Evolutionary conservation across 2,329 filamentous ascomycete genomes (phyloP).

Genomic region (Aureobasidium sp.): DNA sequence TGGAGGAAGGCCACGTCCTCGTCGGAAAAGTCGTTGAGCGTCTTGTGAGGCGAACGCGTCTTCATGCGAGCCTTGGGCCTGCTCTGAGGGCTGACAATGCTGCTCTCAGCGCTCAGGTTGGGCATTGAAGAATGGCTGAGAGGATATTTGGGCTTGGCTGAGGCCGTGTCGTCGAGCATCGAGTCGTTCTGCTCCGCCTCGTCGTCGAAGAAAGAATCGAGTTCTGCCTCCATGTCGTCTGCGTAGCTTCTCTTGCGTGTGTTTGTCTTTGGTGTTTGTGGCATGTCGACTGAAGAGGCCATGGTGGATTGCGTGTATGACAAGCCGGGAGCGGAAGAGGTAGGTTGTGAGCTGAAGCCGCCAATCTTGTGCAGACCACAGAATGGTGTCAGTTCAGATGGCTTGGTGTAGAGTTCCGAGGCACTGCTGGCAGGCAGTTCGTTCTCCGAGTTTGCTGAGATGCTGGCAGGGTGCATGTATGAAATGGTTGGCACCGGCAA

Average conservation of each 20-base stretch:
- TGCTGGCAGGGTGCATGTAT: conserved; percentile 9
- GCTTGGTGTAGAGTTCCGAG: conserved; percentile 4
- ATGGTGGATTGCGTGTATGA: conserved; percentile 28
- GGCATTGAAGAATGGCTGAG: conserved; percentile 9
- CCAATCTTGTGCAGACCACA: conserved; percentile 72
- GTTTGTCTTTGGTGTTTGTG: neutral
- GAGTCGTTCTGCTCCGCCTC: conserved; percentile 1
- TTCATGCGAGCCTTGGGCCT: conserved; percentile 11
- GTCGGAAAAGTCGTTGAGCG: neutral
- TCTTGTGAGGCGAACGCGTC: neutral
- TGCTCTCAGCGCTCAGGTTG: neutral
- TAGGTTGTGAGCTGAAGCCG: conserved; percentile 53
- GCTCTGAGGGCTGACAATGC: neutral
- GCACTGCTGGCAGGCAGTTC: neutral
- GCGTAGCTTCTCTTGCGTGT: conserved; percentile 26
- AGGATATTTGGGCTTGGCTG: neutral
- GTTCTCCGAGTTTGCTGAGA: neutral
- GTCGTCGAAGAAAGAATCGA: conserved; percentile 26
- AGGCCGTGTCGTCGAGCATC: neutral
- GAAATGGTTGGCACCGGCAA: conserved; percentile 11
- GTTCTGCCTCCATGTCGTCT: conserved; percentile 27
- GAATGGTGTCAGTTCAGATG: conserved; percentile 64
- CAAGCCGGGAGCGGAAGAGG: conserved; percentile 22
- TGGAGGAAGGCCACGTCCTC: conserved; percentile 10
- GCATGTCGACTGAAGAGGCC: conserved; percentile 30